These are phyloP conservation scores for Yarrowia sp. DNA, from an alignment of 805 yeast species.

Conservation along the genomic window DNA sequence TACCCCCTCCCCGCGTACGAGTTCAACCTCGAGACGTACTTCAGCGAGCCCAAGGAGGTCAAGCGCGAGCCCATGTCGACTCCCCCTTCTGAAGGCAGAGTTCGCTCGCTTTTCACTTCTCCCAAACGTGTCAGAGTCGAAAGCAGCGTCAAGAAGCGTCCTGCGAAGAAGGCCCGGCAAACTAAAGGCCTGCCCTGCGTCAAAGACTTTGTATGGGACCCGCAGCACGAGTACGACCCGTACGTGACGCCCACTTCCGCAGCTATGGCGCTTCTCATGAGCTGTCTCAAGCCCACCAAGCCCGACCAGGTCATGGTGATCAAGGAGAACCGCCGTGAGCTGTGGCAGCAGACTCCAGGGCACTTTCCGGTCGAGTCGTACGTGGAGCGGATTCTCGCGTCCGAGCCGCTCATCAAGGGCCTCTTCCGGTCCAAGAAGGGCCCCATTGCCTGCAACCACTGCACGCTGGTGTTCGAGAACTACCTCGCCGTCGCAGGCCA, in stretches of 20 bases:
- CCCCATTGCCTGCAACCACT: constrained; percentile 2
- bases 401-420: background rate
- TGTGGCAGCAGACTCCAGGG: background rate
- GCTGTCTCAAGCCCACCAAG: background rate
- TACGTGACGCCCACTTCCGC: background rate
- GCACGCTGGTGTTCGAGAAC: background rate
- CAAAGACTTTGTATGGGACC: background rate
- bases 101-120: too few relatives aligned
- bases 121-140: too few relatives aligned
- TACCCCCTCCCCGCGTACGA: too few relatives aligned
- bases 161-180: background rate
- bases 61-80: too few relatives aligned
- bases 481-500: background rate
- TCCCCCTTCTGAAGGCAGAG: too few relatives aligned
- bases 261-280: background rate
- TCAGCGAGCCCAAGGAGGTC: too few relatives aligned
- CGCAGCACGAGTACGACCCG: background rate
- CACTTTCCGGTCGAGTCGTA: background rate
- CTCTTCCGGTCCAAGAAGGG: constrained; percentile 10
- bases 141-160: too few relatives aligned
- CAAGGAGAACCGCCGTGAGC: background rate
- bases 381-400: background rate
- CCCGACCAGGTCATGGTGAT: background rate
- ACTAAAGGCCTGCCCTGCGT: background rate
- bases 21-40: too few relatives aligned